Evolutionary conservation across 2,329 filamentous ascomycete genomes (phyloP).

Genomic region (Chlorencoelia australis): DNA sequence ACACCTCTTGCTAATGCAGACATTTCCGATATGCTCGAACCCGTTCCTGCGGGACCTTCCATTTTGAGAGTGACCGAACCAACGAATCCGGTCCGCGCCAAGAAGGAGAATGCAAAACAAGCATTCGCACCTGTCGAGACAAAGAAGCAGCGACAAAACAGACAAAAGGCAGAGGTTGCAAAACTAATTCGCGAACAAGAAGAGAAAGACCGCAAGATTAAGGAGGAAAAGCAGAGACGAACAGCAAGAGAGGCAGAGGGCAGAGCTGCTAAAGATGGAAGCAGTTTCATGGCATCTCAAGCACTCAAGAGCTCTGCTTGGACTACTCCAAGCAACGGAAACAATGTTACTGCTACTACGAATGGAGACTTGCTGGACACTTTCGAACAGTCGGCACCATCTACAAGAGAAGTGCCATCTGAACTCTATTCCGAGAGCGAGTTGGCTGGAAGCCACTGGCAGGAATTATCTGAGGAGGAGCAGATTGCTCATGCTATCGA

Average conservation of each 20-base stretch:
- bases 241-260: constrained; percentile 74
- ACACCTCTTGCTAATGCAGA: constrained; percentile 30
- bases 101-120: constrained; percentile 47
- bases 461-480: constrained; percentile 43
- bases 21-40: constrained; percentile 87
- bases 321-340: constrained; percentile 27
- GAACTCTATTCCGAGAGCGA: constrained; percentile 18
- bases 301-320: constrained; percentile 36
- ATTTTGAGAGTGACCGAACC: constrained; percentile 69
- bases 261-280: constrained; percentile 72
- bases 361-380: constrained; percentile 47
- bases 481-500: constrained; percentile 47
- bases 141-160: constrained; percentile 94
- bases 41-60: constrained; percentile 54
- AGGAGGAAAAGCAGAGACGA: constrained; percentile 76
- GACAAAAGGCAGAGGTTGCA: constrained; percentile 73
- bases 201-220: constrained; percentile 65
- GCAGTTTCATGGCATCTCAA: constrained; percentile 40
- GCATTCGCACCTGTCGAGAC: constrained; percentile 61
- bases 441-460: constrained; percentile 11
- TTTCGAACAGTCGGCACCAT: constrained; percentile 33
- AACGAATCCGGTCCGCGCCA: constrained; percentile 45
- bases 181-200: constrained; percentile 66
- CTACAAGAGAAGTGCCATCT: constrained; percentile 21
- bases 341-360: constrained; percentile 25